phyloP scores from a whole-genome alignment of 306 rosid genomes.

The Inga laurina region DNA sequence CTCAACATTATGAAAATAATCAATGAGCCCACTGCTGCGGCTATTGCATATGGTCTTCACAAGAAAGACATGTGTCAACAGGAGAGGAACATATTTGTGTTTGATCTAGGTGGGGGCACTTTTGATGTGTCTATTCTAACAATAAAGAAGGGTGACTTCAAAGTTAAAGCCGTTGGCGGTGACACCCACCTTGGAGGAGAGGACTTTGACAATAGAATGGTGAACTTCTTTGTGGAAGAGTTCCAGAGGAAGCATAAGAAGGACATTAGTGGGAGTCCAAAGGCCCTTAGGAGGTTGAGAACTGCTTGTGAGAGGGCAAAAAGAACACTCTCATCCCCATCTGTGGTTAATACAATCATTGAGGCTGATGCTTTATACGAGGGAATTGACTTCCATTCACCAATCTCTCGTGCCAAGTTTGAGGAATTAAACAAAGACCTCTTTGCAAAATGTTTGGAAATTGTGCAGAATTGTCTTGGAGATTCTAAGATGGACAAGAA shows the following conservation, averaged over 20 bases:
- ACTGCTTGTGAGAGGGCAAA: not conserved
- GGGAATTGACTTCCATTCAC: not conserved
- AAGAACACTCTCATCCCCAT: not conserved
- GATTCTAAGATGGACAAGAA: not conserved
- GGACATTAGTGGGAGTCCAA: conserved; percentile 7
- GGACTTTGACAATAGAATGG: conserved; percentile 11
- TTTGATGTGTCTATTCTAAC: conserved; percentile 28
- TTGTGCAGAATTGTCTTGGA: not conserved
- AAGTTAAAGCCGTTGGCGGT: conserved; percentile 10
- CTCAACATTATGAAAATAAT: not conserved
- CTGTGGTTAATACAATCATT: not conserved
- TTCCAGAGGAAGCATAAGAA: conserved; percentile 4
- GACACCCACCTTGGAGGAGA: conserved; percentile 32
- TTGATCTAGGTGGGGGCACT: conserved; percentile 8
- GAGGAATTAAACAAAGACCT: not conserved
- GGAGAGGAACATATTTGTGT: not conserved
- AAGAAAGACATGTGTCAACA: not conserved
- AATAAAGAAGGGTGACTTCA: not conserved
- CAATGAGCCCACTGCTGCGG: conserved; percentile 35
- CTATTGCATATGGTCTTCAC: conserved; percentile 19
- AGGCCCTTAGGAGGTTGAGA: conserved; percentile 8
- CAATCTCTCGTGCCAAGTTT: not conserved
- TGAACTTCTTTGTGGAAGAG: not conserved
- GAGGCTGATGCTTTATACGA: not conserved
- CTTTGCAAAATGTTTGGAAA: not conserved